Evolutionary conservation across 2,329 filamentous ascomycete genomes (phyloP), one percentile per base, ranked within the genome.

Genomic region (Cladophialophora chaetospira): DNA sequence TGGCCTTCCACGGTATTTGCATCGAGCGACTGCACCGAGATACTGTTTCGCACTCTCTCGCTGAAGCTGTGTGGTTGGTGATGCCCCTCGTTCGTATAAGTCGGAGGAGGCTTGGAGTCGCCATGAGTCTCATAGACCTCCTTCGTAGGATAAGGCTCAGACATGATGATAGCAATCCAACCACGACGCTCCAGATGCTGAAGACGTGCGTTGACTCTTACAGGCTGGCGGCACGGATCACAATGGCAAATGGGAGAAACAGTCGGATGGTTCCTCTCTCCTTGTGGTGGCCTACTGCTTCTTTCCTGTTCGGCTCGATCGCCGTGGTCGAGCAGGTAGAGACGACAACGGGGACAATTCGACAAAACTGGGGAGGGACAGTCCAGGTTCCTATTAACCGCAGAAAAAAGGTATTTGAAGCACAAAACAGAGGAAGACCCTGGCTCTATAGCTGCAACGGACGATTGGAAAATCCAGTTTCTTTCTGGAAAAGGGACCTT

Each of bases 1-100:
- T 66, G 61, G 33, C 58, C 62, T 36, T 64, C 63, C 9, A 46
- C 50, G 6, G 58, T 50, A 28, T 26, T 42, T 28, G 54, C 53
- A 13, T 62, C 53, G 25, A 55, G 15, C 23, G 44, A 31, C 11
- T 57, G 51, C 5, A 50, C 50, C 10, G 61, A 58, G 42, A 63
- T 58, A 44, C 57, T 60, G 36, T 55, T 33, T 17, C 61, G 61
- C 57, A 63, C 43, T 38, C 58, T 43, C 33, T 57, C 42, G 10
- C 43, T 45, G 25, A 61, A 43, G 15, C 35, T 35, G 26, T 28
- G 29, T 17, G 51, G 57, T 15, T 33, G 28, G 35, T 55, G 53
- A 10, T 38, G 50, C 28, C 23, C 50, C 21, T 58, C 21, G 47
- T 55, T 58, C 21, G 1, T n/a, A 15, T 44, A 6, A 13, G 29